Conservation (phyloP, 768 basidiomycete genomes). For the Russula lepida region DNA sequence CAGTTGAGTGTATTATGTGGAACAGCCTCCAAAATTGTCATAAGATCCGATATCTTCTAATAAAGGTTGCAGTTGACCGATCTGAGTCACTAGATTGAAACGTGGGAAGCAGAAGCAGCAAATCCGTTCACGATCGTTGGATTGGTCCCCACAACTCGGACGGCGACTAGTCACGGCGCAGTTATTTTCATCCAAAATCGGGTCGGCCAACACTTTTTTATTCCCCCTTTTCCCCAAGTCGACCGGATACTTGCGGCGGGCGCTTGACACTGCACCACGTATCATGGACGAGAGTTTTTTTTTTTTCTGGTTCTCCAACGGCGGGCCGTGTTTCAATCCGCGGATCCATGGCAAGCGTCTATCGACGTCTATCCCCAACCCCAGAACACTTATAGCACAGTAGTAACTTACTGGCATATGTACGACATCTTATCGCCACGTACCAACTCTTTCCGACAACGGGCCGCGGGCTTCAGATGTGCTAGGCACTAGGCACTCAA, state of each 20-base stretch:
- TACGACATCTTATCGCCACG: neutral
- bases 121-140: constrained; percentile 8
- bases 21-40: neutral
- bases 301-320: neutral
- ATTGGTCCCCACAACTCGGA: neutral
- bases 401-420: neutral
- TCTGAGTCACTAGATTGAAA: neutral
- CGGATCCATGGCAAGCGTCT: constrained; percentile 8
- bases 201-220: neutral
- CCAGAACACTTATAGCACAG: neutral
- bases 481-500: neutral
- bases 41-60: neutral
- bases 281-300: neutral
- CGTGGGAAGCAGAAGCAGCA: constrained; percentile 5
- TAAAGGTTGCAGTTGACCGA: neutral
- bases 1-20: neutral
- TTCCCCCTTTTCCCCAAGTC: neutral
- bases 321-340: constrained; percentile 17
- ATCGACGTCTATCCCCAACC: too few species aligned
- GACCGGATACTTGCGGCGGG: neutral
- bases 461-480: neutral
- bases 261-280: neutral
- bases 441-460: neutral
- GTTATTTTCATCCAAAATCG: neutral
- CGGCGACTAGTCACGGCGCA: neutral